Evolutionary conservation across 208 protist genomes (phyloP).

Genomic region (Crithidia sp.): DNA sequence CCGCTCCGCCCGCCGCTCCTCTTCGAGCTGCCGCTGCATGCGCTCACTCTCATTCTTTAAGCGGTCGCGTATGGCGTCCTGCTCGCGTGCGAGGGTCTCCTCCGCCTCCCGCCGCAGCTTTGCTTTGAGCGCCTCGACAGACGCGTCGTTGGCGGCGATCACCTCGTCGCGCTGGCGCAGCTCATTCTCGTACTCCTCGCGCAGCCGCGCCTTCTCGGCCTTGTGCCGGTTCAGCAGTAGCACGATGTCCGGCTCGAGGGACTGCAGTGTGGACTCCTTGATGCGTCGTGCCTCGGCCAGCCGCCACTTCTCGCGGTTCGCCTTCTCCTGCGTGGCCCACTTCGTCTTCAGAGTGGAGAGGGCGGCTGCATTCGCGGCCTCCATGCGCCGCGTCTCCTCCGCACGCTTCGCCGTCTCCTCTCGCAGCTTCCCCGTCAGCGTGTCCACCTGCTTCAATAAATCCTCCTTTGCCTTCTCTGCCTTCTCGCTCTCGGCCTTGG

Average conservation of each 20-base stretch:
- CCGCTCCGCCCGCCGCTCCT: slow-evolving; percentile 53
- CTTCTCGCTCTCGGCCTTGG: slow-evolving; percentile 39
- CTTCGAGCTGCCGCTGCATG: slow-evolving; percentile 68
- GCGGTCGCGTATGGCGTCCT: slow-evolving; percentile 51
- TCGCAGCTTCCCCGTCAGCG: slow-evolving; percentile 61
- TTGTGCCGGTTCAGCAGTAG: slow-evolving; percentile 92
- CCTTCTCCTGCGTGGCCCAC: slow-evolving; percentile 85
- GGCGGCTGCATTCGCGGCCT: slow-evolving; percentile 70
- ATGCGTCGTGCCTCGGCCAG: slow-evolving; percentile 88
- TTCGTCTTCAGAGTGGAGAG: slow-evolving; percentile 66
- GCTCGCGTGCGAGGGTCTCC: slow-evolving; percentile 59
- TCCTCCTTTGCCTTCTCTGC: slow-evolving; percentile 57
- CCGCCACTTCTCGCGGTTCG: slow-evolving; percentile 81
- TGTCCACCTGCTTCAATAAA: slow-evolving; percentile 58
- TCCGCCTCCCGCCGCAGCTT: slow-evolving; percentile 70
- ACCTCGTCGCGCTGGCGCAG: slow-evolving; percentile 83
- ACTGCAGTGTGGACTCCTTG: slow-evolving; percentile 90
- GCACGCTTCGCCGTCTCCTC: slow-evolving; percentile 49
- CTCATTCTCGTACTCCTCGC: slow-evolving; percentile 89
- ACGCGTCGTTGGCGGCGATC: slow-evolving; percentile 76
- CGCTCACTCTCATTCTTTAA: slow-evolving; percentile 64
- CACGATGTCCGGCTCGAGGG: slow-evolving; percentile 92
- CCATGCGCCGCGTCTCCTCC: slow-evolving; percentile 61
- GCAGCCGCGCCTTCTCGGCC: slow-evolving; percentile 88
- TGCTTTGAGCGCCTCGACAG: slow-evolving; percentile 69